Conservation (phyloP, 305 asterid genomes). For the Solanum chacoense region DNA sequence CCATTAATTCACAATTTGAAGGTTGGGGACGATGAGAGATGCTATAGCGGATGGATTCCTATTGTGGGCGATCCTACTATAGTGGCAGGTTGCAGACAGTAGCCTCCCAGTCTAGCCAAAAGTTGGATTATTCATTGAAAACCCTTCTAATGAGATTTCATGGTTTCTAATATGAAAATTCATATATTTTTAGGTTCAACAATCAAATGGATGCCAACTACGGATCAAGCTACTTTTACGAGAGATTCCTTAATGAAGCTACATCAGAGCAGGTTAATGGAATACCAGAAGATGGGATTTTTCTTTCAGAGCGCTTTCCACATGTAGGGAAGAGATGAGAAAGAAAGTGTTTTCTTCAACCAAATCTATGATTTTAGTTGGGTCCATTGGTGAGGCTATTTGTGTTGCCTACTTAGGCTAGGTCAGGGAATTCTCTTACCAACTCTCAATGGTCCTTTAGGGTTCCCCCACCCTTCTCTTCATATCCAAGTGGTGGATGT, state of each 20-base stretch:
- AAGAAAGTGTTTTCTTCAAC: neutral
- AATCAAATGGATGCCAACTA: too few species aligned
- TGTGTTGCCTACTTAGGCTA: neutral
- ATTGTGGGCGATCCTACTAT: neutral
- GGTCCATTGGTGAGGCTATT: neutral
- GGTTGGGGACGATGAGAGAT: neutral
- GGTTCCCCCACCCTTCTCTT: neutral
- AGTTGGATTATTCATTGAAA: neutral
- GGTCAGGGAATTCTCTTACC: neutral
- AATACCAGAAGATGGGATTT: neutral
- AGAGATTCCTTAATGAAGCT: neutral
- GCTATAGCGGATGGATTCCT: too few species aligned
- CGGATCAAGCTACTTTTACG: neutral
- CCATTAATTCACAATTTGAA: neutral
- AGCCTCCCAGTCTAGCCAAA: neutral
- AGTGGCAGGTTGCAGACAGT: rapidly evolving
- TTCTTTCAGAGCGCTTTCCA: neutral
- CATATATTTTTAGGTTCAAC: neutral
- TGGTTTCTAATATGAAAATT: neutral
- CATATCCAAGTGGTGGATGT: neutral
- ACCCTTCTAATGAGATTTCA: neutral
- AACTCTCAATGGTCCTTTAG: neutral
- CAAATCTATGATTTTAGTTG: too few species aligned
- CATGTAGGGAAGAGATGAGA: neutral
- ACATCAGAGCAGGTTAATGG: neutral